Conservation (phyloP, 441 rosid species). For the Manihot esculenta region DNA sequence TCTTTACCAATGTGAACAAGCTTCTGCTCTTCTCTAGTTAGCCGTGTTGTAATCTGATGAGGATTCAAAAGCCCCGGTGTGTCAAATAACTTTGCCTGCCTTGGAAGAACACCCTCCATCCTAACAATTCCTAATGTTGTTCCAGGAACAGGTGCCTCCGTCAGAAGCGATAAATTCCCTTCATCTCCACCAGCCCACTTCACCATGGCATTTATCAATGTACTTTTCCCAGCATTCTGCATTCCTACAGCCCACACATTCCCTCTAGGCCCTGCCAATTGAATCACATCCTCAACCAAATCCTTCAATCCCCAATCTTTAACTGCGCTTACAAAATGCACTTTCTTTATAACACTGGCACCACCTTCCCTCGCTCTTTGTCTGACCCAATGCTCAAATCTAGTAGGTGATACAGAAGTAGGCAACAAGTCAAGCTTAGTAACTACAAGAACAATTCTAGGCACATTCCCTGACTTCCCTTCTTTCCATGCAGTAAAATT, state of each 20-base stretch:
- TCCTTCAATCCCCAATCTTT: constrained; percentile 83
- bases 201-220: constrained; percentile 75
- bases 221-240: constrained; percentile 90
- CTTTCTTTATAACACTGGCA: constrained; percentile 54
- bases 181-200: constrained; percentile 43
- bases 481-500: constrained; percentile 73
- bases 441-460: constrained; percentile 75
- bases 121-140: constrained; percentile 82
- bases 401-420: constrained; percentile 58
- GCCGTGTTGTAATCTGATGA: constrained; percentile 74
- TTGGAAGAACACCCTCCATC: constrained; percentile 79
- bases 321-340: constrained; percentile 84
- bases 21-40: constrained; percentile 86
- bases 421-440: constrained; percentile 90
- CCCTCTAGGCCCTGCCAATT: constrained; percentile 77
- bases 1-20: constrained; percentile 75
- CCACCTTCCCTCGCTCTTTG: constrained; percentile 85
- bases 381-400: constrained; percentile 85
- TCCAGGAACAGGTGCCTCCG: constrained; percentile 92
- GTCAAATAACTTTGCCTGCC: constrained; percentile 78
- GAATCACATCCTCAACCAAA: constrained; percentile 67
- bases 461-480: constrained; percentile 76
- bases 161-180: constrained; percentile 51
- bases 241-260: constrained; percentile 90
- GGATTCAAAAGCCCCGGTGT: constrained; percentile 88